Percentiles rank a stretch among this genome's conserved stretches.
phyloP scores from a whole-genome alignment of 2,329 filamentous ascomycete species.

The Epichloe sp. region DNA sequence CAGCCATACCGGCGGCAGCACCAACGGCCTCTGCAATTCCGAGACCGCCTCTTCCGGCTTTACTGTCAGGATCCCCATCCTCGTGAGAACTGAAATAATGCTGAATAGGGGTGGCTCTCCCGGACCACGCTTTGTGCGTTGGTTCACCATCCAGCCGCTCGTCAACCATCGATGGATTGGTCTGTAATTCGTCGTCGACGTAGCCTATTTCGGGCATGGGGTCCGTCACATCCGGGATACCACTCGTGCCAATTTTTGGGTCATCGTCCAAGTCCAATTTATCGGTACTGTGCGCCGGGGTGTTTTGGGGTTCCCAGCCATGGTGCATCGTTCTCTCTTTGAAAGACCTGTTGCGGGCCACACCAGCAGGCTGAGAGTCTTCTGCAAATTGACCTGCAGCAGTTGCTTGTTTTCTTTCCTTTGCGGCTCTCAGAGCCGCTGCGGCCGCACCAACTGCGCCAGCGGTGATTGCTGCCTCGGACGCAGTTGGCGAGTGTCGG shows the following conservation, averaged over 20 bases:
- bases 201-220: slow-evolving; percentile 71
- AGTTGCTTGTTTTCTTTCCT: slow-evolving; percentile 30
- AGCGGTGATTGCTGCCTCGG: slow-evolving; percentile 43
- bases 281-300: slow-evolving; percentile 46
- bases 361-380: slow-evolving; percentile 35
- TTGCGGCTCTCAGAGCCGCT: slow-evolving; percentile 35
- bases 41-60: slow-evolving; percentile 18
- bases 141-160: slow-evolving; percentile 49
- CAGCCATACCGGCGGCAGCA: slow-evolving; percentile 35
- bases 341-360: slow-evolving; percentile 49
- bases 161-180: slow-evolving; percentile 74
- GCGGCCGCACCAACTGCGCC: slow-evolving; percentile 42
- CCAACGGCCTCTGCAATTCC: slow-evolving; percentile 38
- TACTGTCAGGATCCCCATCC: slow-evolving; percentile 17
- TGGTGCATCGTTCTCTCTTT: slow-evolving; percentile 47
- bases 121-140: slow-evolving; percentile 36
- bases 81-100: slow-evolving; percentile 16
- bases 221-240: slow-evolving; percentile 53
- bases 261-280: slow-evolving; percentile 39
- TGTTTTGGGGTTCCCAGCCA: slow-evolving; percentile 39
- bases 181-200: slow-evolving; percentile 54
- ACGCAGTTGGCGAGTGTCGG: slow-evolving; percentile 39
- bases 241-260: slow-evolving; percentile 52
- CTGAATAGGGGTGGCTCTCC: slow-evolving; percentile 37
- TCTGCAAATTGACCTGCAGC: slow-evolving; percentile 21